phyloP scores from a whole-genome alignment of 2,329 filamentous ascomycete species.

The Teratosphaeria nubilosa region DNA sequence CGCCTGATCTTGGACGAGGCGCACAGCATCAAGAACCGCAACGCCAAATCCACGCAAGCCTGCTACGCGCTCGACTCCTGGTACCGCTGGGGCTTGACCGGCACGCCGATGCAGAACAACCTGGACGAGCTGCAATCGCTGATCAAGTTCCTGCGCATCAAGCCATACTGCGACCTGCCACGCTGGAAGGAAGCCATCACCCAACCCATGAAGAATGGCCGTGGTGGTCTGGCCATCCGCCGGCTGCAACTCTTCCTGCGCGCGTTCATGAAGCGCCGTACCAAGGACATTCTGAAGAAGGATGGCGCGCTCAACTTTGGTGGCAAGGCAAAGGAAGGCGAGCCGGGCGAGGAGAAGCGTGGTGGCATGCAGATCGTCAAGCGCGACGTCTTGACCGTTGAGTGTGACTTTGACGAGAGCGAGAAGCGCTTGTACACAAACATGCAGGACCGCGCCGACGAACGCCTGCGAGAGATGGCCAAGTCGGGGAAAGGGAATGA shows the following conservation, averaged over 20 bases:
- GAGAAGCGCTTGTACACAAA: conserved; percentile 81
- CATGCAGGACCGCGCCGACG: conserved; percentile 73
- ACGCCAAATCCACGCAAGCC: conserved; percentile 88
- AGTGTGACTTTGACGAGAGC: conserved; percentile 65
- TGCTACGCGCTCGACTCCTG: conserved; percentile 75
- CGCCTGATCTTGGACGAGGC: conserved; percentile 92
- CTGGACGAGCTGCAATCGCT: conserved; percentile 91
- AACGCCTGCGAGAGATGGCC: conserved; percentile 83
- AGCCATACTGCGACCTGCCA: conserved; percentile 75
- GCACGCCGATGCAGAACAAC: conserved; percentile 97
- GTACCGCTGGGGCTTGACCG: conserved; percentile 92
- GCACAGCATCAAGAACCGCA: conserved; percentile 96
- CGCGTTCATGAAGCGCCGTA: conserved; percentile 97
- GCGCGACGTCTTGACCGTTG: conserved; percentile 73
- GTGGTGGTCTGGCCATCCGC: conserved; percentile 78
- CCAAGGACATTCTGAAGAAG: conserved; percentile 89
- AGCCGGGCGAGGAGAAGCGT: conserved; percentile 43
- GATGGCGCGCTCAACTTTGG: conserved; percentile 72
- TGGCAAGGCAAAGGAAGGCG: conserved; percentile 51
- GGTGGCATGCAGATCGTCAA: conserved; percentile 82
- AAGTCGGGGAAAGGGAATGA: conserved; percentile 59
- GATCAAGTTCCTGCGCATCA: conserved; percentile 84
- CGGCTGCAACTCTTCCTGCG: conserved; percentile 75
- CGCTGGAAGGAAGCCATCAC: conserved; percentile 92
- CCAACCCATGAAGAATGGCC: conserved; percentile 76